Percentiles rank a stretch among this genome's conserved stretches.
Evolutionary conservation across 495 filamentous ascomycete species (phyloP).

Genomic region (Hypoxylon rickii): DNA sequence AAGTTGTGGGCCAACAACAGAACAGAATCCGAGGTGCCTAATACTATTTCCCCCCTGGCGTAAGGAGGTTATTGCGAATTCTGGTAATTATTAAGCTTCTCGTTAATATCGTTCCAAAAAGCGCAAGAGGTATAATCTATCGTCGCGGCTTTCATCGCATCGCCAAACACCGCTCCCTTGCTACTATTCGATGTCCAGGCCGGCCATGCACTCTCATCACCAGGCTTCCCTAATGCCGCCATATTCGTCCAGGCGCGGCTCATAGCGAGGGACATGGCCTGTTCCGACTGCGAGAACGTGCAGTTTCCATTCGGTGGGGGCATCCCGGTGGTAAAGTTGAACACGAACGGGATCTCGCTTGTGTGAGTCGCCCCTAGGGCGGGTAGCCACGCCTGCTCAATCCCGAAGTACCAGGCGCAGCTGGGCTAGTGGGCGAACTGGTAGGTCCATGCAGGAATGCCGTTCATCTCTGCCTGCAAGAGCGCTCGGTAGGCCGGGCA

Average conservation of each 20-base stretch:
- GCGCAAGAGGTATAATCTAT: slow-evolving; percentile 41
- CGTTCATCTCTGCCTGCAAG: slow-evolving; percentile 23
- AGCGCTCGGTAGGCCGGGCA: slow-evolving; percentile 40
- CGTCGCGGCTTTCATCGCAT: slow-evolving; percentile 27
- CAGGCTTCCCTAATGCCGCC: slow-evolving; percentile 39
- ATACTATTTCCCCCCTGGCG: too few relatives aligned
- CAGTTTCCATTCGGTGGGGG: slow-evolving; percentile 39
- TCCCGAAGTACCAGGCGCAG: slow-evolving; percentile 36
- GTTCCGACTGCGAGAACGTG: slow-evolving; percentile 39
- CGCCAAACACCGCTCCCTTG: slow-evolving; percentile 38
- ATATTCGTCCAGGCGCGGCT: slow-evolving; percentile 46
- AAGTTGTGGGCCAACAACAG: too few relatives aligned
- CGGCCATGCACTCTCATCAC: slow-evolving; percentile 37
- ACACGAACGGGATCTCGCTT: slow-evolving; percentile 49
- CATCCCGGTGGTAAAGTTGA: slow-evolving; percentile 39
- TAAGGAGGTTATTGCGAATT: background rate
- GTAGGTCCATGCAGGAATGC: slow-evolving; percentile 42
- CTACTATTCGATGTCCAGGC: slow-evolving; percentile 26
- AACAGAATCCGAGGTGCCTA: too few relatives aligned
- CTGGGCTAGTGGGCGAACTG: slow-evolving; percentile 41
- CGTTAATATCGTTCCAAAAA: slow-evolving; percentile 42
- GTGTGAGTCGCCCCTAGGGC: slow-evolving; percentile 42
- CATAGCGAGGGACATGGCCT: slow-evolving; percentile 38
- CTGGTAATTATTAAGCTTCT: slow-evolving; percentile 20
- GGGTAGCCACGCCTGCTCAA: slow-evolving; percentile 19